Evolutionary conservation across 164 flowering plant species (phyloP), one percentile per base, ranked within the genome.

Genomic region (Stephania yunnanensis): DNA sequence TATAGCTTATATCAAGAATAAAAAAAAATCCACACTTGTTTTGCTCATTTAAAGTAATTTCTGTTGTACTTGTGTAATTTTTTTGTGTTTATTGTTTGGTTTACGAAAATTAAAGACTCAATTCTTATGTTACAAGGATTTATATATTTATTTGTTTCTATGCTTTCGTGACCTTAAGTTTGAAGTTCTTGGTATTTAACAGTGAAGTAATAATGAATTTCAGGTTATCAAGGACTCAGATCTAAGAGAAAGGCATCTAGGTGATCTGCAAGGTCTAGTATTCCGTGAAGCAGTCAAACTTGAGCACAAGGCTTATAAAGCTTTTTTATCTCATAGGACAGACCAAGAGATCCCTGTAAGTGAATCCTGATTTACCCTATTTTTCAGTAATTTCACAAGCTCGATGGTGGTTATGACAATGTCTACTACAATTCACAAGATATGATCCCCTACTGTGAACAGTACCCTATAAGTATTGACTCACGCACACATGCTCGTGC

Each of bases 191-290:
- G 4, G 44, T 67, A 48, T 15, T 67, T 77, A 17, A 50, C 3
- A 53, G 7, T 46, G 7, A 48, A 12, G 7, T 1, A 8, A 30
- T 46, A 72, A 46, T 77, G 66, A 15, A 45, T 76, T 76, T 67
- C 82, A 93, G 99, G 93, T 92, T 67, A 79, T 87, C 19, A 85
- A 79, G 82, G 97, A 93, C 73, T 84, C 83, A 63, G 86, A 75
- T 63, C 75, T 93, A 46, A 84, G 95, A 75, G 99, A 93, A 81
- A 87, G 99, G 72, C 83, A 92, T 84, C 81, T 95, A 12, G 99
- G 99, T 17, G 95, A 90, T 79, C 91, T 95, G 83, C 97, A 95
- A 85, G 98, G 99, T 73, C 81, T 84, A 74, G 83, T 84, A n/a
- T 81, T 77, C 31, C 80, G 68, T 69, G 98, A 93, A 70, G 81